Evolutionary conservation across 345 rosid genomes (phyloP), one percentile per base, ranked within the genome.

Genomic region (Moringa oleifera): DNA sequence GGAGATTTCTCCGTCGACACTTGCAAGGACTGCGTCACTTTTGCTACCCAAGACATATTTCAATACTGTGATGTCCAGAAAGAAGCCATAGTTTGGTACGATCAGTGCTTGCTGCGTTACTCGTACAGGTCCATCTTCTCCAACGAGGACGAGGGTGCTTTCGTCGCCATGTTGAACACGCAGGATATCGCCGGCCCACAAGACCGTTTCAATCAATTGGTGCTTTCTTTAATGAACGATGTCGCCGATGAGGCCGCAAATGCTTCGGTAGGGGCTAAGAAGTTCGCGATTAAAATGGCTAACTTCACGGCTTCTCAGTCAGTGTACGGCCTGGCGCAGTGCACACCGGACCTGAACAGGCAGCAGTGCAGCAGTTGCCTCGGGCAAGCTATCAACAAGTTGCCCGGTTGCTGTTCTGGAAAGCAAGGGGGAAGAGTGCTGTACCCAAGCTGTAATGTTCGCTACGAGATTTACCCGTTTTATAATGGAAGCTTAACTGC

Each of bases 311-410:
- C 22, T 51, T 71, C 57, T 16, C 58, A 67, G 33, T 57, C 31
- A 0, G 41, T 87, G 18, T 87, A 71, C 66, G 57, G 61, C 16
- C 82, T 87, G 0, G 76, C 46, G 0, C 82, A 87, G 78, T 87
- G 94, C 66, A 79, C 77, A 0, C 85, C 75, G 7, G 88, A 84
- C 67, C 33, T 84, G 41, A 70, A 79, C 3, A 6, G 33, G 9
- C 4, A 0, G 0, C 80, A 58, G 12, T 84, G 83, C 55, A 46
- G 55, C 6, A 18, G 22, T 18, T 83, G 89, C 69, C 69, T 84
- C n/a, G 51, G 58, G 25, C 49, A 0, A 5, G 71, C 72, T 5
- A 62, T 68, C 20, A n/a, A 60, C 4, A 2, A 1, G 23, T 33
- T 75, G 19, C 78, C 74, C 0, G 4, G 0, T 15, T 80, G 80